Conservation (phyloP, 2,329 filamentous ascomycete species). For the Aureobasidium sp. region DNA sequence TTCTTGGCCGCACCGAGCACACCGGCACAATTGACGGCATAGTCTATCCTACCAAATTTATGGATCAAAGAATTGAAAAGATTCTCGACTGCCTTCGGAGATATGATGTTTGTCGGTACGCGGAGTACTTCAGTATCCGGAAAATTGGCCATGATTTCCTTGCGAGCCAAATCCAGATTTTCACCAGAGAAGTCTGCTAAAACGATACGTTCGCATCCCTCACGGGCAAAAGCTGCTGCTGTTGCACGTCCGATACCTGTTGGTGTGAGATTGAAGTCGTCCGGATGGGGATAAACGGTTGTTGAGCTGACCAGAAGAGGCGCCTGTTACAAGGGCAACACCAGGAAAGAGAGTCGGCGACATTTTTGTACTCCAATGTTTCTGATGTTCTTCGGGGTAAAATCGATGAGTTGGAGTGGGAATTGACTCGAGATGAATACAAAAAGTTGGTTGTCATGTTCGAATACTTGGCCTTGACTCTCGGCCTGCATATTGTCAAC, state of each 20-base stretch:
- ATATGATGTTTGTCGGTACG: no score
- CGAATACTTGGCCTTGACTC: no score
- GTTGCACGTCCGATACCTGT: slow-evolving; percentile 37
- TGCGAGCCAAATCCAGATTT: no score
- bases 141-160: slow-evolving; percentile 17
- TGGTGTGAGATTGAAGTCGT: not conserved
- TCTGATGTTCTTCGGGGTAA: no score
- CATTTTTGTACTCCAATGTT: not conserved
- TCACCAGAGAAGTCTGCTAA: slow-evolving; percentile 32
- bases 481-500: no score
- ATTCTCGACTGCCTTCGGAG: slow-evolving; percentile 18
- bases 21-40: slow-evolving; percentile 41
- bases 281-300: not conserved
- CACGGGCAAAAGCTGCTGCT: slow-evolving; percentile 38
- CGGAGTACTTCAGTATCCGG: no score
- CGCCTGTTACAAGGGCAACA: slow-evolving; percentile 30
- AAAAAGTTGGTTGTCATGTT: no score
- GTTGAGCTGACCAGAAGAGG: slow-evolving; percentile 23
- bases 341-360: slow-evolving; percentile 23
- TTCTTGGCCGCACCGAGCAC: slow-evolving; percentile 32
- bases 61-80: slow-evolving; percentile 24
- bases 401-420: no score
- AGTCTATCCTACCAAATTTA: slow-evolving; percentile 31
- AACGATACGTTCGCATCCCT: slow-evolving; percentile 37
- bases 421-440: no score